phyloP scores from a whole-genome alignment of 1,139 yeast species.

The Maudiozyma humilis region DNA sequence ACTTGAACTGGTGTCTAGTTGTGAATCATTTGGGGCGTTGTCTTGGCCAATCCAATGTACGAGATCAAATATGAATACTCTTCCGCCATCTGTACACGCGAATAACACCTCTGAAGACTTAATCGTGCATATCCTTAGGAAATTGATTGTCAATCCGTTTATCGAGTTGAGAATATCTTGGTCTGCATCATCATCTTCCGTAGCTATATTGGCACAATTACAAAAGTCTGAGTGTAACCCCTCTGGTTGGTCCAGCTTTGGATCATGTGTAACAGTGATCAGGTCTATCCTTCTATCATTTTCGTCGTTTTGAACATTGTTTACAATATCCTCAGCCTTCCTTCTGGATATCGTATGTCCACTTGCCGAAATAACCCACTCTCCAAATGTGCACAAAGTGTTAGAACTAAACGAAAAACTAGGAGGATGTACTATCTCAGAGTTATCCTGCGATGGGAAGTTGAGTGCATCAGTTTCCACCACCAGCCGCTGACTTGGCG shows the following conservation, averaged over 20 bases:
- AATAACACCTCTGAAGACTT: slow-evolving; percentile 14
- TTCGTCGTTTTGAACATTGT: too few species aligned
- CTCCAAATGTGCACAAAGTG: slow-evolving; percentile 11
- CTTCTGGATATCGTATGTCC: slow-evolving; percentile 9
- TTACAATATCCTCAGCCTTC: too few species aligned
- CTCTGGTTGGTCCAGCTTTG: too few species aligned
- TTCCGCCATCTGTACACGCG: slow-evolving; percentile 13
- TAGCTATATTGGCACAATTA: too few species aligned
- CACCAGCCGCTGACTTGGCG: slow-evolving; percentile 14
- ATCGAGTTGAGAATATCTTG: too few species aligned
- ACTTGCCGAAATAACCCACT: slow-evolving; percentile 10
- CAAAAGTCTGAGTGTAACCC: too few species aligned
- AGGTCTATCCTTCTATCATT: too few species aligned
- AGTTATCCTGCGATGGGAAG: not conserved
- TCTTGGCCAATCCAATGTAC: slow-evolving; percentile 2
- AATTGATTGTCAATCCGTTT: slow-evolving; percentile 11
- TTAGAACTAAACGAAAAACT: slow-evolving; percentile 11
- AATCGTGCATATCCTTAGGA: slow-evolving; percentile 15
- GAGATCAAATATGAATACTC: slow-evolving; percentile 11
- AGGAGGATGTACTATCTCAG: not conserved
- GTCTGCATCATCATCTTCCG: too few species aligned
- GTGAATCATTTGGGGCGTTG: not conserved
- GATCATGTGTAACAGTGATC: too few species aligned
- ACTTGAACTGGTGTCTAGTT: slow-evolving; percentile 11
- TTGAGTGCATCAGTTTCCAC: slow-evolving; percentile 10